These are phyloP conservation scores for Yamadazyma mexicana DNA, from an alignment of 1,139 yeast genomes.

Conservation along the genomic window DNA sequence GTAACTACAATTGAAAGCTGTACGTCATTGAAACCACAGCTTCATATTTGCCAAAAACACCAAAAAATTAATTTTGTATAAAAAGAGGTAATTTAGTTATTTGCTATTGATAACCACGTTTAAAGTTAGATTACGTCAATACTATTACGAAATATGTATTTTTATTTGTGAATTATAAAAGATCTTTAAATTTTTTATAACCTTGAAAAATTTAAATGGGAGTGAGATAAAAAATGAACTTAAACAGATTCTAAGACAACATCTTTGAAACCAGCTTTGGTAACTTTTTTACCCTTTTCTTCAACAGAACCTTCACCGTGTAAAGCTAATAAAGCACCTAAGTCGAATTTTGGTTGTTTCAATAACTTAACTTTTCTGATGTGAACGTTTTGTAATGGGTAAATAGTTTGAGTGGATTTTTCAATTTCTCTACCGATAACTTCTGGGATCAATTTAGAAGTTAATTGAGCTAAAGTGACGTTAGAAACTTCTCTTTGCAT, in stretches of 20 bases:
- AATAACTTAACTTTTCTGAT: constrained; percentile 54
- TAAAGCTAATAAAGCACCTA: constrained; percentile 51
- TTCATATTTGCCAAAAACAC: no score
- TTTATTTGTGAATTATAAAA: constrained; percentile 14
- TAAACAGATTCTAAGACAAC: constrained; percentile 51
- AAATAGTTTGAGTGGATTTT: constrained; percentile 51
- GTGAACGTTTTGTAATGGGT: constrained; percentile 54
- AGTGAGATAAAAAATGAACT: constrained; percentile 10
- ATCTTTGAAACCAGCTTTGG: constrained; percentile 46
- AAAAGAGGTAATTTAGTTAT: no score
- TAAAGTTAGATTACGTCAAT: no score
- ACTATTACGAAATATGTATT: constrained; percentile 14
- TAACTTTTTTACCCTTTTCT: constrained; percentile 53
- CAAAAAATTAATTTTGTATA: no score
- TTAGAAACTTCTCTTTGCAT: constrained; percentile 55
- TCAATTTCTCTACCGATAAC: constrained; percentile 56
- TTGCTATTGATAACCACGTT: no score
- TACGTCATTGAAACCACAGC: no score
- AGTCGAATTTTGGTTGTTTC: constrained; percentile 55
- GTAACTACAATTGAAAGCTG: not conserved
- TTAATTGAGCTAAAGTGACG: constrained; percentile 51
- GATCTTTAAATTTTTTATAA: not conserved
- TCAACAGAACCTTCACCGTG: constrained; percentile 54
- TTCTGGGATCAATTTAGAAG: constrained; percentile 53
- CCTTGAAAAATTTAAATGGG: constrained; percentile 1